A percentile compares a stretch with the other conserved stretches of the same genome.
Conservation (phyloP, 176 grass and related monocot genomes). For the Canna indica region DNA sequence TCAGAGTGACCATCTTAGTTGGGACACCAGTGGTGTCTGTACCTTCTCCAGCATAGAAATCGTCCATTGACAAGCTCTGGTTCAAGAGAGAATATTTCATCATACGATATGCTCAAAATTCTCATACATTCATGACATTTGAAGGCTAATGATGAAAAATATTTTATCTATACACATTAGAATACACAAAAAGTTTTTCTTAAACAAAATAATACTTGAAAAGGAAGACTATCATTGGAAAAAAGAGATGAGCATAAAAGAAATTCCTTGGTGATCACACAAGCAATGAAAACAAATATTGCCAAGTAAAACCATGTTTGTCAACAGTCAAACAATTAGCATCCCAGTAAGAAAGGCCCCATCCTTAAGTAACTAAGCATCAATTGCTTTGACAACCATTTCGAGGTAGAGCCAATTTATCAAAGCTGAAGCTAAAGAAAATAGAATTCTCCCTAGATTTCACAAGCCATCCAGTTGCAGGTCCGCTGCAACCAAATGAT, state of each 20-base stretch:
- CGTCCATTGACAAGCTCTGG: conserved; percentile 67
- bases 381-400: background rate
- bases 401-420: background rate
- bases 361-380: background rate
- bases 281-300: background rate
- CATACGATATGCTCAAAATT: background rate
- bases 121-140: background rate
- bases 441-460: too few species aligned
- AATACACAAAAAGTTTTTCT: background rate
- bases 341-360: background rate
- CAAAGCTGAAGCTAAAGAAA: background rate
- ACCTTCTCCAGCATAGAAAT: conserved; percentile 68
- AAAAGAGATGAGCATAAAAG: background rate
- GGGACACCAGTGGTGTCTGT: conserved; percentile 68
- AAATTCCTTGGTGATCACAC: background rate
- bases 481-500: background rate
- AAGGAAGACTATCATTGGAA: background rate
- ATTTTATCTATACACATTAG: background rate
- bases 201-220: background rate
- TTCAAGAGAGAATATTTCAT: background rate
- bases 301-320: background rate
- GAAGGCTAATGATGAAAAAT: background rate
- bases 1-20: conserved; percentile 64
- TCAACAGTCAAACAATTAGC: background rate
- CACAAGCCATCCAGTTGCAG: background rate